A percentile compares a stretch with the other conserved stretches of the same genome.
Conservation (phyloP, 352 stramenopile genomes). For the Phytophthora pseudosyringae region DNA sequence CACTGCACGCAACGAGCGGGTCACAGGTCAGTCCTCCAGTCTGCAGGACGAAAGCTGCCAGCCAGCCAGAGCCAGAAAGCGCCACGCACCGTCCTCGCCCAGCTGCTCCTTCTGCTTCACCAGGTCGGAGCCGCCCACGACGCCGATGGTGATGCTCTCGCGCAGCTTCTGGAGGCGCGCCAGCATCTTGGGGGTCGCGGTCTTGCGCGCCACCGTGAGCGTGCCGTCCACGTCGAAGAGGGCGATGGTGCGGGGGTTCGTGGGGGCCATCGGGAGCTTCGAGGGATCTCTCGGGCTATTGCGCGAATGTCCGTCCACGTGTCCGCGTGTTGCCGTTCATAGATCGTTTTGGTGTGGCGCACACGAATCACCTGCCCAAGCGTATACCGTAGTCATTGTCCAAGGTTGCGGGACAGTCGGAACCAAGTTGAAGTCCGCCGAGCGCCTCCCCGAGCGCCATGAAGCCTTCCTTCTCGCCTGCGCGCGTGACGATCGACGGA, state of each 20-base stretch:
- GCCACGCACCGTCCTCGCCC: conserved; percentile 85
- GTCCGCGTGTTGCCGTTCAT: neutral
- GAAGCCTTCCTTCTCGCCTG: conserved; percentile 55
- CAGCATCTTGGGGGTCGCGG: conserved; percentile 93
- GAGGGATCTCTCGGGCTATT: neutral
- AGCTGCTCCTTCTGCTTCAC: conserved; percentile 99
- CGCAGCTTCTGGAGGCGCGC: conserved; percentile 94
- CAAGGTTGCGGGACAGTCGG: no score
- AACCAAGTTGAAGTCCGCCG: no score
- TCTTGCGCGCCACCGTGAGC: conserved; percentile 94
- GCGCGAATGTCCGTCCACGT: conserved; percentile 24
- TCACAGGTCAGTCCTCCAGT: neutral
- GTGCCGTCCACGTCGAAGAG: conserved; percentile 99
- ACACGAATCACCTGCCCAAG: neutral
- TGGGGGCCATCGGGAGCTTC: conserved; percentile 40
- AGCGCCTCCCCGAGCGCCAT: conserved; percentile 15
- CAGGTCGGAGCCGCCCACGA: conserved; percentile 98
- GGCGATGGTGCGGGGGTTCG: conserved; percentile 94
- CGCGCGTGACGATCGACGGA: conserved; percentile 47
- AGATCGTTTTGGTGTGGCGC: conserved; percentile 15
- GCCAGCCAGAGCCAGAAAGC: conserved; percentile 1
- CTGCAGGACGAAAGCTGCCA: neutral
- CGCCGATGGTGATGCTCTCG: conserved; percentile 95
- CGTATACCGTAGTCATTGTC: no score
- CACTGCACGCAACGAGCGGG: conserved; percentile 54